Evolutionary conservation across 2,329 filamentous ascomycete species (phyloP).

Genomic region (Microcyclospora pomicola): DNA sequence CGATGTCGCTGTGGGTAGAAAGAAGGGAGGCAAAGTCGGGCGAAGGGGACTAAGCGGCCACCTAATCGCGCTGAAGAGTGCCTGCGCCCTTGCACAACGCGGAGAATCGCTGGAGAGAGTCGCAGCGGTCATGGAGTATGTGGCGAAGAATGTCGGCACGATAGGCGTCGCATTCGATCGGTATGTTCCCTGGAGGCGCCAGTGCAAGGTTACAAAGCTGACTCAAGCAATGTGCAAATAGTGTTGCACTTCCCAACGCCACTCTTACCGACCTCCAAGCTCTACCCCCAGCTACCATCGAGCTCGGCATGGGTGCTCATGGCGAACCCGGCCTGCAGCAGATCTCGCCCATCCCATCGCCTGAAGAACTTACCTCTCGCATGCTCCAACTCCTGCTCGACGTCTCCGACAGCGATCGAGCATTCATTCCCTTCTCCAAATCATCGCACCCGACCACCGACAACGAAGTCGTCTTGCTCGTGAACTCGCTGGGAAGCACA

Average conservation of each 20-base stretch:
- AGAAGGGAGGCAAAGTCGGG: conserved; percentile 43
- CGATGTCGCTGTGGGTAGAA: conserved; percentile 49
- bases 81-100: conserved; percentile 36
- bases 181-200: conserved; percentile 9
- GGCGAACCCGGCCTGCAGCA: conserved; percentile 50
- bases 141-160: conserved; percentile 23
- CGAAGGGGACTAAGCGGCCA: conserved; percentile 49
- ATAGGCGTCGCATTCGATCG: conserved; percentile 24
- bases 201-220: neutral
- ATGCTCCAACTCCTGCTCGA: conserved; percentile 25
- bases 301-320: conserved; percentile 54
- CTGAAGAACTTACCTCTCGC: conserved; percentile 19
- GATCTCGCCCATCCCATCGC: conserved; percentile 32
- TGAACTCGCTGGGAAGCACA: conserved; percentile 25
- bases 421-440: conserved; percentile 23
- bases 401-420: conserved; percentile 21
- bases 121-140: conserved; percentile 25
- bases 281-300: conserved; percentile 39
- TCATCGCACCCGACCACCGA: conserved; percentile 16
- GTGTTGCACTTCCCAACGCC: conserved; percentile 29
- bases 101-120: conserved; percentile 21
- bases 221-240: conserved; percentile 1
- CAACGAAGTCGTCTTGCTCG: conserved; percentile 22
- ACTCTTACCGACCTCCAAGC: conserved; percentile 48
- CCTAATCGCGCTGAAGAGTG: conserved; percentile 47